Conservation (phyloP, 2,329 filamentous ascomycete species). For the Aspergillus brunneoviolaceus region DNA sequence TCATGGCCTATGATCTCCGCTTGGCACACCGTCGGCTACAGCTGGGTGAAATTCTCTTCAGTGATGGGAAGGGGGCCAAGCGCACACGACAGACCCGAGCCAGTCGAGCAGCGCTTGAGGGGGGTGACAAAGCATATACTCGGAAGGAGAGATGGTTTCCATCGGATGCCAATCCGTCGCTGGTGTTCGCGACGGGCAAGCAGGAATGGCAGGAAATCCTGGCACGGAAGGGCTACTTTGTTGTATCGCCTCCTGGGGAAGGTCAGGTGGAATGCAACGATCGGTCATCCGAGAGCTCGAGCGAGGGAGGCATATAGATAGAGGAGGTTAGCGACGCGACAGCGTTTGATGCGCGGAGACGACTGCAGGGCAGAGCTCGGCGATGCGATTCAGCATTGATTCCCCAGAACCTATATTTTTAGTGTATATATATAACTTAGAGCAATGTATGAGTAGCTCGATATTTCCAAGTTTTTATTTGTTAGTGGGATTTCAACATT, state of each 20-base stretch:
- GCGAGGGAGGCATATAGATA: slow-evolving; percentile 20
- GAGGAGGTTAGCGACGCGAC: not conserved
- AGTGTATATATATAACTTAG: not conserved
- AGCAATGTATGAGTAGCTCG: not conserved
- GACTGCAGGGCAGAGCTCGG: not conserved
- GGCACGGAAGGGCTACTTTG: slow-evolving; percentile 33
- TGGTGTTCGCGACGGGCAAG: slow-evolving; percentile 65
- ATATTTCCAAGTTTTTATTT: too few relatives aligned
- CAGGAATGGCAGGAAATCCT: slow-evolving; percentile 42
- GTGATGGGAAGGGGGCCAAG: slow-evolving; percentile 55
- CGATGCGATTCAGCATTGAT: too few relatives aligned
- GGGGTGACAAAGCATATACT: slow-evolving; percentile 65
- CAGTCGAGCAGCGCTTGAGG: slow-evolving; percentile 74
- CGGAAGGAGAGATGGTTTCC: slow-evolving; percentile 73
- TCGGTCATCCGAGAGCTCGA: slow-evolving; percentile 17
- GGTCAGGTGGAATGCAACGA: slow-evolving; percentile 17
- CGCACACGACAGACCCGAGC: slow-evolving; percentile 70
- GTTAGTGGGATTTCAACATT: not conserved
- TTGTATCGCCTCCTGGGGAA: slow-evolving; percentile 22
- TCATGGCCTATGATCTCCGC: slow-evolving; percentile 72
- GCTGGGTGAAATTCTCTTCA: slow-evolving; percentile 62
- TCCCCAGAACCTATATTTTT: not conserved
- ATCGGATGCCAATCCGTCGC: slow-evolving; percentile 56
- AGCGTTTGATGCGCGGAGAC: not conserved
- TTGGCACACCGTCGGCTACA: slow-evolving; percentile 67